A percentile compares a stretch with the other conserved stretches of the same genome.
Conservation (phyloP, 2,329 filamentous ascomycete genomes). For the Penicillium sp. region DNA sequence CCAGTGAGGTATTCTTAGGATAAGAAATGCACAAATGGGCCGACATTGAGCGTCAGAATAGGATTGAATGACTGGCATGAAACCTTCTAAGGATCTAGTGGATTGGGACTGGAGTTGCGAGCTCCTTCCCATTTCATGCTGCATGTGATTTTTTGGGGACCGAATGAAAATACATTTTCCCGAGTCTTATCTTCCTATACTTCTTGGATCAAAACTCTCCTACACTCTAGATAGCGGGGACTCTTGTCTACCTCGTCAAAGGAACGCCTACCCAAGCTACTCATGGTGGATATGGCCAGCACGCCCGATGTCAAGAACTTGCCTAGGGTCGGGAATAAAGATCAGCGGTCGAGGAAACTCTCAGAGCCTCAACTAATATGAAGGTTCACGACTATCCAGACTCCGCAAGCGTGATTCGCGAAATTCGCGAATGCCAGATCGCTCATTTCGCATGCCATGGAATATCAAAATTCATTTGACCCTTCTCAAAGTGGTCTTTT, state of each 20-base stretch:
- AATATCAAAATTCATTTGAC: constrained; percentile 17
- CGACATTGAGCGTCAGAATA: too few species aligned
- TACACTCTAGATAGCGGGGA: neutral
- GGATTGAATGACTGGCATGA: too few species aligned
- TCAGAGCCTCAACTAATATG: neutral
- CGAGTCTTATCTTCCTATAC: constrained; percentile 3
- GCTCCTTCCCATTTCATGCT: constrained; percentile 4
- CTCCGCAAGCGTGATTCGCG: neutral
- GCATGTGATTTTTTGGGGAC: neutral
- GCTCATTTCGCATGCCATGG: constrained; percentile 48
- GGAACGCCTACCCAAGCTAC: neutral
- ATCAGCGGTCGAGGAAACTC: neutral
- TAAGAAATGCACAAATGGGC: too few species aligned
- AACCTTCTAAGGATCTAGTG: neutral
- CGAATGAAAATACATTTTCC: neutral
- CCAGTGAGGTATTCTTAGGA: too few species aligned
- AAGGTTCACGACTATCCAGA: neutral
- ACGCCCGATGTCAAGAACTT: constrained; percentile 5
- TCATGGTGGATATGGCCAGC: neutral
- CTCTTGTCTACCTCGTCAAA: neutral
- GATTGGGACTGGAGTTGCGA: constrained; percentile 1
- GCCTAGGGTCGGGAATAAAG: neutral
- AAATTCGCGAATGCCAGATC: constrained; percentile 24
- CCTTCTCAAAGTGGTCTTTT: constrained; percentile 33
- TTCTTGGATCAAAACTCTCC: neutral